Evolutionary conservation across 1,284 basidiomycete species (phyloP), one percentile per base, ranked within the genome.

Genomic region (Testicularia cyperi): DNA sequence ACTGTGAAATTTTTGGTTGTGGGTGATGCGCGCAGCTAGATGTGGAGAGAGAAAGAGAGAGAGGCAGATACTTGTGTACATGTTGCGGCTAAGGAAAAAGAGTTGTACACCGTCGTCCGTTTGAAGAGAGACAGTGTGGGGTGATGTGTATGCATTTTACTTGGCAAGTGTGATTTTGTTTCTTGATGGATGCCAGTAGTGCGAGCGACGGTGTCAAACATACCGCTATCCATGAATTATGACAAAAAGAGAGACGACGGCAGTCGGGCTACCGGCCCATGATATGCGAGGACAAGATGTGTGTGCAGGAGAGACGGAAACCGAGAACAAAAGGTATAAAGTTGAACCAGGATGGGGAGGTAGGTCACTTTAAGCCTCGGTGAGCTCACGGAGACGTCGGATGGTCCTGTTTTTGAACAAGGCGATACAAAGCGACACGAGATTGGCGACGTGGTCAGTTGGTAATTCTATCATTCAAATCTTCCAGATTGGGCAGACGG

Each of bases 311-410:
- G 25, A 26, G 8, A 26, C 8, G 14, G 25, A 14, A 26, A 26
- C 25, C 8, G 25, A 8, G 25, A 26, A 26, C 25, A 26, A 14
- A n/a, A n/a, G n/a, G n/a, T n/a, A n/a, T n/a, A n/a, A n/a, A n/a
- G n/a, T n/a, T n/a, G 25, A 26, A 8, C 25, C 8, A 26, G 30
- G 30, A 31, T 8, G 30, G 30, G 13, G 15, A 31, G 9, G 13
- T 9, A 8, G 30, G 16, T 9, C 9, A 31, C 10, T 23, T 73
- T 72, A 75, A 44, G 74, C 74, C 65, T 75, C 74, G 44, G 71
- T 72, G 44, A 75, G 57, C 61, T 75, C 74, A 63, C 74, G 74
- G 45, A 75, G 69, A 72, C 74, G 74, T 51, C 74, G 74, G 65
- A 75, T 71, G 63, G 74, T 75, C 62, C 74, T 75, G 64, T 46